phyloP scores from a whole-genome alignment of 148 eudicot species.

The Silene uniflora region DNA sequence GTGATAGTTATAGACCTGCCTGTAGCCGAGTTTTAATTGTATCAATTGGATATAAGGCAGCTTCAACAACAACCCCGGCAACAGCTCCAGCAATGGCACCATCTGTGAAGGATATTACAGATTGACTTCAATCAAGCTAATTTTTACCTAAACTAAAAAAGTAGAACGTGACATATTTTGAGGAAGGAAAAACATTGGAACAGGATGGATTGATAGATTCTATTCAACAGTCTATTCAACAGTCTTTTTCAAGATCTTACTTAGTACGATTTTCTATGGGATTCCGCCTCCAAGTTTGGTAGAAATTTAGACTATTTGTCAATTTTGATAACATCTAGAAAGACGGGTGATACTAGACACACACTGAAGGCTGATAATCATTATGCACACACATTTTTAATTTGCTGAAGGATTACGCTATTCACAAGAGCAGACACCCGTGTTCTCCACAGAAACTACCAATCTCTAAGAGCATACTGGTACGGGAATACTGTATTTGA shows the following conservation, averaged over 20 bases:
- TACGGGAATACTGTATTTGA: not conserved
- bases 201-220: no score
- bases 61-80: constrained; percentile 78
- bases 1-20: constrained; percentile 48
- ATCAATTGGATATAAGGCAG: constrained; percentile 77
- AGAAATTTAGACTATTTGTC: not conserved
- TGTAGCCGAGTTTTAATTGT: constrained; percentile 90
- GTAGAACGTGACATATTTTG: not conserved
- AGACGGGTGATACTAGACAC: not conserved
- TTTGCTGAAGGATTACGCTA: not conserved
- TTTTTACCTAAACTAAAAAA: not conserved
- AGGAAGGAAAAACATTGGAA: not conserved
- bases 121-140: not conserved
- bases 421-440: no score
- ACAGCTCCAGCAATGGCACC: constrained; percentile 84
- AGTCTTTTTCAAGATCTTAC: not conserved
- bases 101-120: constrained; percentile 38
- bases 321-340: not conserved
- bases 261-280: not conserved
- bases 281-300: not conserved
- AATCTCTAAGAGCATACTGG: not conserved
- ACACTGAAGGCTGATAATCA: not conserved
- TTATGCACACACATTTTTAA: not conserved
- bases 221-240: not conserved
- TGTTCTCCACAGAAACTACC: no score